These are phyloP conservation scores for Acacia pycnantha DNA, from an alignment of 331 rosid species.

Conservation along the genomic window DNA sequence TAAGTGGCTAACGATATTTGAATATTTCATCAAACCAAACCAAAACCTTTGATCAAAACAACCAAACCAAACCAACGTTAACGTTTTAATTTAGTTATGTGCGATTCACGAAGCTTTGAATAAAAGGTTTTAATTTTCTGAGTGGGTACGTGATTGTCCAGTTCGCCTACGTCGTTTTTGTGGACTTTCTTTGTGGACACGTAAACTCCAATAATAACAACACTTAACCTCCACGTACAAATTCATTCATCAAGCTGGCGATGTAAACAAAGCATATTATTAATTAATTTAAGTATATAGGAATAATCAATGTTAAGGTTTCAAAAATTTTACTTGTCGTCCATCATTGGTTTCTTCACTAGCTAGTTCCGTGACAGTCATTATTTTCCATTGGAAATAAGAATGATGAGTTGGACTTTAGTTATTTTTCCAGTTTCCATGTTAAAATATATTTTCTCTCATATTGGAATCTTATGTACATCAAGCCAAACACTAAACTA, in stretches of 20 bases:
- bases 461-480: not conserved
- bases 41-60: not conserved
- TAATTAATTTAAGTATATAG: not conserved
- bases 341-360: not conserved
- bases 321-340: not conserved
- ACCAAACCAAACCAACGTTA: not conserved
- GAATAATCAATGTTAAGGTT: not conserved
- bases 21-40: not conserved
- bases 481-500: not conserved
- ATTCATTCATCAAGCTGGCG: constrained; percentile 5
- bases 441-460: not conserved
- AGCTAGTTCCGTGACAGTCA: not conserved
- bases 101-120: not conserved
- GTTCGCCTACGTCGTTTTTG: constrained; percentile 9
- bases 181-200: constrained; percentile 6
- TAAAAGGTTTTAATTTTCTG: not conserved
- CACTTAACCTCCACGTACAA: not conserved
- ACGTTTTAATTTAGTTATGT: not conserved
- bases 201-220: constrained; percentile 12
- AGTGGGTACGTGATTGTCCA: not conserved
- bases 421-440: not conserved
- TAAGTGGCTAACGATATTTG: not conserved
- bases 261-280: not conserved
- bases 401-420: not conserved
- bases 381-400: not conserved